Evolutionary conservation across 768 basidiomycete species (phyloP).

Genomic region (Suillus subaureus): DNA sequence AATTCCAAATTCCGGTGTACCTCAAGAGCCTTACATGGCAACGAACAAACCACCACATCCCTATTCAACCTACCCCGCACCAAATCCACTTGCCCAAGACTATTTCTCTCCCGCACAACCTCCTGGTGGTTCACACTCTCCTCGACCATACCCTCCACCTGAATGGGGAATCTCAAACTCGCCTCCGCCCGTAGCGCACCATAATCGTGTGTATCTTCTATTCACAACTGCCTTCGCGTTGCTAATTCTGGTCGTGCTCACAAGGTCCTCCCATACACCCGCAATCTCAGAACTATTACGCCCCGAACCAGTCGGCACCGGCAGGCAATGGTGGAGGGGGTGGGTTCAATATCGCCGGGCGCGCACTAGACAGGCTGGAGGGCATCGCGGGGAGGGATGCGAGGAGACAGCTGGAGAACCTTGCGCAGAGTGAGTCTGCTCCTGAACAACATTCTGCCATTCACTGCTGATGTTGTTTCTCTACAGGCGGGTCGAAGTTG

Average conservation of each 20-base stretch:
- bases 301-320: slow-evolving; percentile 14
- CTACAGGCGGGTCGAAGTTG: slow-evolving; percentile 14
- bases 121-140: slow-evolving; percentile 5
- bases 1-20: neutral
- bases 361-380: slow-evolving; percentile 55
- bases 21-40: neutral
- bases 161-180: slow-evolving; percentile 20
- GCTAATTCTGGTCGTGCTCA: slow-evolving; percentile 1
- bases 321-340: slow-evolving; percentile 12
- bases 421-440: slow-evolving; percentile 54
- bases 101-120: neutral
- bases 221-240: slow-evolving; percentile 2
- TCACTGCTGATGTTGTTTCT: neutral
- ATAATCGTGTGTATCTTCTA: slow-evolving; percentile 34
- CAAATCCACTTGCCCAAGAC: slow-evolving; percentile 1
- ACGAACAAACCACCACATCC: neutral
- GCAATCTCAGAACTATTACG: slow-evolving; percentile 14
- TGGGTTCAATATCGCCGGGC: slow-evolving; percentile 21
- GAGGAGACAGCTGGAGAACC: slow-evolving; percentile 48
- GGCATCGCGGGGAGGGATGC: slow-evolving; percentile 56
- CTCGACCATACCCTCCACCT: slow-evolving; percentile 3
- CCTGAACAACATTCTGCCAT: slow-evolving; percentile 11
- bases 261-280: slow-evolving; percentile 14
- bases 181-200: slow-evolving; percentile 35
- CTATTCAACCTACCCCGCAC: neutral